Percentiles rank a stretch among this genome's conserved stretches.
Evolutionary conservation across 768 basidiomycete species (phyloP).

Genomic region (Mycena galopus): DNA sequence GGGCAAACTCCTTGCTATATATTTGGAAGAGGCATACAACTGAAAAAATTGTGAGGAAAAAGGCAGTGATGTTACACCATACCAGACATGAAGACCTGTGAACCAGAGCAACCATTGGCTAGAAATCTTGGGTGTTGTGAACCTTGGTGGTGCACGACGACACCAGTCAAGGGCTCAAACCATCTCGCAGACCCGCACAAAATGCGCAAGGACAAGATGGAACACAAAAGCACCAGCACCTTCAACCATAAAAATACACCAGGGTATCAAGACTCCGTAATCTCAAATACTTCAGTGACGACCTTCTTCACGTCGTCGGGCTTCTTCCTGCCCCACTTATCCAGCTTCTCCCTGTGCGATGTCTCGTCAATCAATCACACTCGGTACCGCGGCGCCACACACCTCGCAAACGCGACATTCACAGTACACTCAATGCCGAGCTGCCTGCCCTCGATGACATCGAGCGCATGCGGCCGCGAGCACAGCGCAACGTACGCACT

Average conservation of each 20-base stretch:
- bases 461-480: conserved; percentile 35
- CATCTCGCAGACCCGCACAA: no score
- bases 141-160: no score
- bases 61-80: no score
- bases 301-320: conserved; percentile 40
- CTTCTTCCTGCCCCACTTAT: conserved; percentile 40
- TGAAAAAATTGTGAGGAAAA: no score
- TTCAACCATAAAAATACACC: not conserved
- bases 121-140: no score
- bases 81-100: no score
- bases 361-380: not conserved
- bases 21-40: no score
- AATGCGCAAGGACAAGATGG: no score
- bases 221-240: no score
- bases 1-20: no score
- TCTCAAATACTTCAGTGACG: conserved; percentile 39
- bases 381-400: not conserved
- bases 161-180: no score
- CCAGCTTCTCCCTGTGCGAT: conserved; percentile 39
- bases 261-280: not conserved
- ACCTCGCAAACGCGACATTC: conserved; percentile 38
- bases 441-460: conserved; percentile 44
- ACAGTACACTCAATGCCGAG: conserved; percentile 45
- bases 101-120: no score
- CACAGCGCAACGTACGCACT: conserved; percentile 40